Conservation (phyloP, 805 yeast genomes). For the Maudiozyma bulderi region DNA sequence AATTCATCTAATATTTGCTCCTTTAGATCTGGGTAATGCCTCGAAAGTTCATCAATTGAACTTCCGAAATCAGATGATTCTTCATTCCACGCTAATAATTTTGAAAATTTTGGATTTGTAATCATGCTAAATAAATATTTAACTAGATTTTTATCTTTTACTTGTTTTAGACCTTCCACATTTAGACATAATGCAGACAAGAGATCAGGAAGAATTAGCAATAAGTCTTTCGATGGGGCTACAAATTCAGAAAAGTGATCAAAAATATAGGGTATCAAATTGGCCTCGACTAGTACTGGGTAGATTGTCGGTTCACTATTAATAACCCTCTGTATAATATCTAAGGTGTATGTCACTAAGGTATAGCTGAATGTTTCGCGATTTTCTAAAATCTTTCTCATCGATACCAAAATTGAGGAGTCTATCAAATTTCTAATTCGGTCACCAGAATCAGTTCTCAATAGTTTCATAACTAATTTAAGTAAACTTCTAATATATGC, state of each 20-base stretch:
- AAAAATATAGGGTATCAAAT: conserved; percentile 56
- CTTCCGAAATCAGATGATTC: conserved; percentile 50
- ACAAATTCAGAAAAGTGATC: conserved; percentile 47
- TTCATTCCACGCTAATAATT: conserved; percentile 44
- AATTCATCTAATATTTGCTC: conserved; percentile 46
- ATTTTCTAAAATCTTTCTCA: conserved; percentile 49
- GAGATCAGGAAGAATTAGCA: conserved; percentile 58
- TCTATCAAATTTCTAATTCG: conserved; percentile 78
- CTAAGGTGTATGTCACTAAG: conserved; percentile 50
- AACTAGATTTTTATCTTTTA: conserved; percentile 36
- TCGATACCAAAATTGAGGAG: conserved; percentile 57
- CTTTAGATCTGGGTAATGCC: conserved; percentile 73
- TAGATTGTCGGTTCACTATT: conserved; percentile 90
- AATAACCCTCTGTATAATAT: conserved; percentile 57
- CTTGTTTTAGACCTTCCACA: conserved; percentile 54
- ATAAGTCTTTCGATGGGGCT: conserved; percentile 47
- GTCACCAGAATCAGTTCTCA: conserved; percentile 73
- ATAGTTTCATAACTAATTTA: conserved; percentile 52
- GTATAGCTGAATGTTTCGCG: conserved; percentile 58
- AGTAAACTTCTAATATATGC: conserved; percentile 49
- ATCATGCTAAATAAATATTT: conserved; percentile 42
- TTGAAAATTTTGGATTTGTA: conserved; percentile 39
- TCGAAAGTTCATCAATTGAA: conserved; percentile 66
- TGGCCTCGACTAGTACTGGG: conserved; percentile 68
- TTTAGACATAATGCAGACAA: conserved; percentile 79